These are phyloP conservation scores for Panaeolus cyanescens DNA, from an alignment of 768 basidiomycete species.

Conservation along the genomic window DNA sequence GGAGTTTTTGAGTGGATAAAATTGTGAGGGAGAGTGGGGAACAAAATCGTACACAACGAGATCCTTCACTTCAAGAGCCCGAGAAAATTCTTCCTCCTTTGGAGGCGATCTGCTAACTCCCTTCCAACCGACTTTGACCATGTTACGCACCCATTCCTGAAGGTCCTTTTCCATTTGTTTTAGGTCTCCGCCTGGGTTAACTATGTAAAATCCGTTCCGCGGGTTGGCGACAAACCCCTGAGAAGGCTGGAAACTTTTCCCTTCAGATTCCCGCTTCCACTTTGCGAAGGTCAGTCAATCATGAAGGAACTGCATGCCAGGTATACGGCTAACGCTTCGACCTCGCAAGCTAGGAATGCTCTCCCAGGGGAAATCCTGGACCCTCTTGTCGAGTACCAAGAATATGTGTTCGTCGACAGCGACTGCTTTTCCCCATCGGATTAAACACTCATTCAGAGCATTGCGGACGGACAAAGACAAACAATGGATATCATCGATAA, in stretches of 20 bases:
- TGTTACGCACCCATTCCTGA: constrained; percentile 68
- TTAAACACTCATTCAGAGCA: no score
- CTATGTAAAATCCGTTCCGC: constrained; percentile 73
- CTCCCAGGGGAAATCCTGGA: constrained; percentile 95
- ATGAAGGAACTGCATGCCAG: constrained; percentile 85
- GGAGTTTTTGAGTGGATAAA: background rate
- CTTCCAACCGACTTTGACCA: constrained; percentile 79
- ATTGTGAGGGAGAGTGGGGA: background rate
- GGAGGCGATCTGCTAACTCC: constrained; percentile 77
- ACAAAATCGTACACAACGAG: constrained; percentile 76
- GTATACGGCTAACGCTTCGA: constrained; percentile 89
- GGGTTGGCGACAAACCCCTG: constrained; percentile 64
- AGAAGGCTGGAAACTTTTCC: constrained; percentile 20
- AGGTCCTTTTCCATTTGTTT: constrained; percentile 82
- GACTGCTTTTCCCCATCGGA: constrained; percentile 21
- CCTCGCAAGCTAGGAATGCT: constrained; percentile 86
- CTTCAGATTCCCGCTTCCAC: constrained; percentile 31
- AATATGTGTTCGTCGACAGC: constrained; percentile 73
- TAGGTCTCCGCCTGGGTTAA: constrained; percentile 94
- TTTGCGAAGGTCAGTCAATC: constrained; percentile 75
- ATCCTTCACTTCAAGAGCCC: constrained; percentile 73
- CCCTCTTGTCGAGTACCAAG: constrained; percentile 85
- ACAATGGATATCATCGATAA: constrained; percentile 92
- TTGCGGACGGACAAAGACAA: constrained; percentile 87
- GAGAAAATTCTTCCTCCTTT: constrained; percentile 82